A percentile compares a stretch with the other conserved stretches of the same genome.
Evolutionary conservation across 2,329 filamentous ascomycete genomes (phyloP).

Genomic region (Penicillium griseofulvum): DNA sequence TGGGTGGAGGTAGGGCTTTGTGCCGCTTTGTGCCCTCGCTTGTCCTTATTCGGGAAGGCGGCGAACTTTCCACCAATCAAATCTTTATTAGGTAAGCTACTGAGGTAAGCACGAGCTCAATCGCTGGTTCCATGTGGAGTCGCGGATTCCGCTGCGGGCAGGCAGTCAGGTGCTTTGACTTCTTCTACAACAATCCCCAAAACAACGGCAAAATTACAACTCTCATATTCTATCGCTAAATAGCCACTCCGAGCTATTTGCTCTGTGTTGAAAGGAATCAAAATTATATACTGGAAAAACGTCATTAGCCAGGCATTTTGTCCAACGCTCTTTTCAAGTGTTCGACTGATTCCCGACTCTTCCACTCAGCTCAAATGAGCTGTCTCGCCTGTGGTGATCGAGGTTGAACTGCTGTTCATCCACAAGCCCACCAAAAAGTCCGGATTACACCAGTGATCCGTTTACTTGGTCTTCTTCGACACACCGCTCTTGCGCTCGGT

Average conservation of each 20-base stretch:
- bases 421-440: neutral
- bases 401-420: conserved; percentile 17
- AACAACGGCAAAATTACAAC: neutral
- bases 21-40: conserved; percentile 40
- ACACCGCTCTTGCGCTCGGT: conserved; percentile 24
- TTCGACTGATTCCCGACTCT: conserved; percentile 5
- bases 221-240: conserved; percentile 12
- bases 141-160: conserved; percentile 2
- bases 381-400: conserved; percentile 7
- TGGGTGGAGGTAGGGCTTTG: conserved; percentile 28
- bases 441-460: neutral
- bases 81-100: neutral
- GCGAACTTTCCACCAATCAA: conserved; percentile 18
- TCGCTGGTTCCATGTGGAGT: conserved; percentile 2
- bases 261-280: neutral
- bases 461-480: conserved; percentile 28
- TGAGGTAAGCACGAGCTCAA: conserved; percentile 5
- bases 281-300: conserved; percentile 12
- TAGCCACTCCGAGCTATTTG: neutral
- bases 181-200: neutral
- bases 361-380: conserved; percentile 2
- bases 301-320: conserved; percentile 8
- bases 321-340: conserved; percentile 1
- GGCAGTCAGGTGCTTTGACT: conserved; percentile 6
- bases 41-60: conserved; percentile 26